A percentile compares a stretch with the other conserved stretches of the same genome.
phyloP scores from a whole-genome alignment of 148 eudicot genomes.

The Camellia granthamiana region DNA sequence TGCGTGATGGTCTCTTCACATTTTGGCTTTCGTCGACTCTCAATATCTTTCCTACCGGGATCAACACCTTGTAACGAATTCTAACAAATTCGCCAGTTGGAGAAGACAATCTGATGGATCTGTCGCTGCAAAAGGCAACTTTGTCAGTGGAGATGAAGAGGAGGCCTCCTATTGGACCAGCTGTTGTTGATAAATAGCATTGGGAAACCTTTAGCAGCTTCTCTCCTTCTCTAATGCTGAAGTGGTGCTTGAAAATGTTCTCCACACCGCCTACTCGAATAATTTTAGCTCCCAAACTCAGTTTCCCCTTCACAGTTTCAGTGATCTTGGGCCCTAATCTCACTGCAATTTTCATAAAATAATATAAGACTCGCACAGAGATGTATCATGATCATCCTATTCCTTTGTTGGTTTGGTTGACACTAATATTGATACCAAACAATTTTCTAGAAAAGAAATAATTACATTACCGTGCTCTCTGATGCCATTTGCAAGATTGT shows the following conservation, averaged over 20 bases:
- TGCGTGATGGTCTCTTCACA: conserved; percentile 22
- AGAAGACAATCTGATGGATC: conserved; percentile 34
- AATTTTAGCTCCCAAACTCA: conserved; percentile 41
- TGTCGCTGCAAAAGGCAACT: conserved; percentile 52
- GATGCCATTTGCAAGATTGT: conserved; percentile 10
- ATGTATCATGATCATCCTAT: not conserved
- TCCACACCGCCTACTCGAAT: conserved; percentile 34
- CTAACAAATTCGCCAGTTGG: conserved; percentile 27
- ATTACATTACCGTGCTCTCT: conserved; percentile 2
- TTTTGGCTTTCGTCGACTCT: conserved; percentile 25
- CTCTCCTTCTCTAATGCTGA: conserved; percentile 39
- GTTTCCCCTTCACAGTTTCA: conserved; percentile 36
- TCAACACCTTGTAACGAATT: conserved; percentile 45
- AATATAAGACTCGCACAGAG: not conserved
- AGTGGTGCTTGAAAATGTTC: conserved; percentile 38
- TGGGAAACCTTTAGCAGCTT: conserved; percentile 42
- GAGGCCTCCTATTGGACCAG: conserved; percentile 50
- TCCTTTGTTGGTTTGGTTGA: not conserved
- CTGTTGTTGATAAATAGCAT: conserved; percentile 48
- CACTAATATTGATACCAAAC: too few relatives aligned
- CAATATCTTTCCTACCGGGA: conserved; percentile 26
- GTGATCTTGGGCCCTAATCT: conserved; percentile 25
- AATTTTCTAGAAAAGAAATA: too few relatives aligned
- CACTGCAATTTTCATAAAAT: conserved; percentile 17
- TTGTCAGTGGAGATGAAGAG: conserved; percentile 49